phyloP scores from a whole-genome alignment of 257 asterid species.

The Solanum peruvianum region DNA sequence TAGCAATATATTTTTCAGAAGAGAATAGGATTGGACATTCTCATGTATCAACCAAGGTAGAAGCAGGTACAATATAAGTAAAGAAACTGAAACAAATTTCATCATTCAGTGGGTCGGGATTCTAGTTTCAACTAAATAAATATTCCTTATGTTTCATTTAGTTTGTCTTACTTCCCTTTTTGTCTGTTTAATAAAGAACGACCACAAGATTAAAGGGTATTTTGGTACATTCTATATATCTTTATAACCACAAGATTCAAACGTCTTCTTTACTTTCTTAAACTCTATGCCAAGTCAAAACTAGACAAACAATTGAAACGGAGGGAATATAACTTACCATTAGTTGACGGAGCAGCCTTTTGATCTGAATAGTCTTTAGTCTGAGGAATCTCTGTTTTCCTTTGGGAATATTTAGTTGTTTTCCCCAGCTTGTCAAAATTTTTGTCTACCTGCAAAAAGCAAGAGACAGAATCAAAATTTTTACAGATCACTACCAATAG shows the following conservation, averaged over 20 bases:
- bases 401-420: slow-evolving; percentile 14
- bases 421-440: slow-evolving; percentile 15
- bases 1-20: not conserved
- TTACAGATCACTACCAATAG: not conserved
- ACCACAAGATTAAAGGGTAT: not conserved
- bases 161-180: not conserved
- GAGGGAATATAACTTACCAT: slow-evolving; percentile 24
- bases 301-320: not conserved
- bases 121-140: not conserved
- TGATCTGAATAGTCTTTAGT: slow-evolving; percentile 10
- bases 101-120: not conserved
- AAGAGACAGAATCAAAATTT: not conserved
- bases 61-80: not conserved
- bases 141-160: not conserved
- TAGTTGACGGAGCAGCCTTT: slow-evolving; percentile 22
- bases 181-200: not conserved
- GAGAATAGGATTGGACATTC: not conserved
- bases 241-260: not conserved
- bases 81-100: not conserved
- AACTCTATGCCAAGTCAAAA: not conserved
- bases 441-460: slow-evolving; percentile 35
- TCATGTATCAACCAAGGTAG: not conserved
- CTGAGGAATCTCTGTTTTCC: slow-evolving; percentile 5
- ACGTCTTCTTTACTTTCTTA: not conserved
- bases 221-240: not conserved